A percentile compares a stretch with the other conserved stretches of the same genome.
Evolutionary conservation across 192 early-diverging fungal species (phyloP).

Genomic region (Gryganskiella cystojenkinii): DNA sequence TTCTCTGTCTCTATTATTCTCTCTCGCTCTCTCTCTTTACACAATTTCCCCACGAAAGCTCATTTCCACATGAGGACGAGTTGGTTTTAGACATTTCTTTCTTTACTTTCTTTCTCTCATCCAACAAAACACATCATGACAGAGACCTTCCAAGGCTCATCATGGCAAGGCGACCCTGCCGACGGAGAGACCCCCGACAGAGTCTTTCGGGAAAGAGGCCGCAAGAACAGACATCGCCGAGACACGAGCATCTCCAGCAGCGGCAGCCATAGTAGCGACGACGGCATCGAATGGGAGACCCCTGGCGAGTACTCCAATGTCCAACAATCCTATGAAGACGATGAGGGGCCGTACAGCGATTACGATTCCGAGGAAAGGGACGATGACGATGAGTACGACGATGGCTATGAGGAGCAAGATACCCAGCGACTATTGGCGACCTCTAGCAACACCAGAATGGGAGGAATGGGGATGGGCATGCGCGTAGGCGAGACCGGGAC

Average conservation of each 20-base stretch:
- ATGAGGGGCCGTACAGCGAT: conserved; percentile 1
- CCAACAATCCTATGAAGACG: no score
- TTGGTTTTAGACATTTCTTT: no score
- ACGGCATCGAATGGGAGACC: conserved; percentile 38
- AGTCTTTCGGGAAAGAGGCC: neutral
- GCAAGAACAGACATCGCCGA: neutral
- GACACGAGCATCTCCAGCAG: conserved; percentile 5
- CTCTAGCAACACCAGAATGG: conserved; percentile 23
- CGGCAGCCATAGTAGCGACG: conserved; percentile 31
- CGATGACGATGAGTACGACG: neutral
- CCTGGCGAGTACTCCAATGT: no score
- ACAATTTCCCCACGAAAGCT: no score
- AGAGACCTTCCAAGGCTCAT: no score
- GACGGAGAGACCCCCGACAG: neutral
- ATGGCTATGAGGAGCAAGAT: conserved; percentile 18
- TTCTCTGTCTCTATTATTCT: no score
- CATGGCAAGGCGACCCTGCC: neutral
- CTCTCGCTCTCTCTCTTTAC: no score
- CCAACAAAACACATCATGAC: no score
- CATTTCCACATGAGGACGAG: no score
- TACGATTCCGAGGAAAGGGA: conserved; percentile 4
- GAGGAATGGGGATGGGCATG: conserved; percentile 48
- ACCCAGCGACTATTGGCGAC: conserved; percentile 18
- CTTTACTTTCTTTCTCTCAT: no score
- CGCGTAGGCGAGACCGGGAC: conserved; percentile 50